Evolutionary conservation across 2,329 filamentous ascomycete species (phyloP), one percentile per base, ranked within the genome.

Genomic region (Penicillium sp.): DNA sequence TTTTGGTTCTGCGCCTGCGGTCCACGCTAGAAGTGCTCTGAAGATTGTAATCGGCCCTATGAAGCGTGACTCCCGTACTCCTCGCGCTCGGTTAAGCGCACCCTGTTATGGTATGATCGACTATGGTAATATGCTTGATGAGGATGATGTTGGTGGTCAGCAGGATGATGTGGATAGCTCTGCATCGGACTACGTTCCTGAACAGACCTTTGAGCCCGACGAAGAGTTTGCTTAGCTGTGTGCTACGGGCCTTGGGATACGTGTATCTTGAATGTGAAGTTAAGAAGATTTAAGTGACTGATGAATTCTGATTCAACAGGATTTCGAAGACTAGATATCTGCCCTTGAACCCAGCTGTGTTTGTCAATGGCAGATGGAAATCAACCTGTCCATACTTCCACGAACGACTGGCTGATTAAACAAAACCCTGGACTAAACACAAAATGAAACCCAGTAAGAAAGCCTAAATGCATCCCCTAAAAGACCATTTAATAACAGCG

Each of bases 141-240:
- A 69, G 62, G 65, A 66, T 7, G 61, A 60, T 0, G 48, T 60
- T 5, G 56, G 52, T 3, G 51, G 58, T 15, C 47, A 30, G 17
- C 63, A 56, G 21, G 52, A 45, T 46, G 52, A 64, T 17, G 13
- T 49, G 21, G 68, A 71, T 19, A 71, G 64, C 30, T 71, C 67
- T 30, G 58, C 61, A 5, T 67, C 65, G 1, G 68, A 71, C 60
- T 71, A 66, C 50, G 17, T 56, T 9, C 70, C 69, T 41, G 67
- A 70, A 5, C 38, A 23, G 19, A 15, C 48, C 13, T 35, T 41
- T 9, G 58, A 61, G 44, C 35, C 54, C 6, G 26, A 56, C 15
- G 62, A 64, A 1, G 60, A 60, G 5, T 53, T 47, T 54, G 58
- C 58, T n/a, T 65, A 57, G 30, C 31, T 44, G 46, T 49, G 15